phyloP scores from a whole-genome alignment of 2,329 filamentous ascomycete genomes.

The Penicillium sp. region DNA sequence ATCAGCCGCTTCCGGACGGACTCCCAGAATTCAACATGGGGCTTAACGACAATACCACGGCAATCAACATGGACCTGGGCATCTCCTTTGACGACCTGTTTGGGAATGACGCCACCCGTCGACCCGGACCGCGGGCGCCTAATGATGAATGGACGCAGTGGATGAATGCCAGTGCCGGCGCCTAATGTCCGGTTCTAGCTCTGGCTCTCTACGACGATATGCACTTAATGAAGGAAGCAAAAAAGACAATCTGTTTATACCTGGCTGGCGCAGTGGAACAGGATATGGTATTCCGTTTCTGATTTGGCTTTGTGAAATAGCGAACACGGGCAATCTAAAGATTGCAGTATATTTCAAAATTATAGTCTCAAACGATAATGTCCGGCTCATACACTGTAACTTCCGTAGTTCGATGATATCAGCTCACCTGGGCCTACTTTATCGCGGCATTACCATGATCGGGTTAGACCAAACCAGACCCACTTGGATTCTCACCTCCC shows the following conservation, averaged over 20 bases:
- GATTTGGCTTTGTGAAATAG: slow-evolving; percentile 4
- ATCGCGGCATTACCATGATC: slow-evolving; percentile 5
- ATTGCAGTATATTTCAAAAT: neutral
- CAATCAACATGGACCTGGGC: slow-evolving; percentile 33
- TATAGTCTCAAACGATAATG: neutral
- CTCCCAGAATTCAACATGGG: slow-evolving; percentile 26
- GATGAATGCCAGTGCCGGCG: slow-evolving; percentile 30
- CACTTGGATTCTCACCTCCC: slow-evolving; percentile 7
- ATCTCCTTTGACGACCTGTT: slow-evolving; percentile 42
- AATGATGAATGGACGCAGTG: slow-evolving; percentile 40
- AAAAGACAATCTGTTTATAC: slow-evolving; percentile 19
- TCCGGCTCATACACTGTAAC: neutral
- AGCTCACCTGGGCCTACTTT: neutral
- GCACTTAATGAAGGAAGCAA: slow-evolving; percentile 19
- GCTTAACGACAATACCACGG: slow-evolving; percentile 28
- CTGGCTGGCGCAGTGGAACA: slow-evolving; percentile 18
- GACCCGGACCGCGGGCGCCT: slow-evolving; percentile 21
- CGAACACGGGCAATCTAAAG: neutral
- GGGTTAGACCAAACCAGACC: slow-evolving; percentile 10
- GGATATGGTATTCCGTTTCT: slow-evolving; percentile 1
- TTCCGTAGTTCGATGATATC: neutral
- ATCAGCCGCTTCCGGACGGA: slow-evolving; percentile 18
- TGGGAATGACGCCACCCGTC: slow-evolving; percentile 31
- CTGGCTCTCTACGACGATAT: slow-evolving; percentile 20
- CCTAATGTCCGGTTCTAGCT: slow-evolving; percentile 10